Conservation (phyloP, 352 stramenopile genomes). For the Phytophthora chlamydospora region DNA sequence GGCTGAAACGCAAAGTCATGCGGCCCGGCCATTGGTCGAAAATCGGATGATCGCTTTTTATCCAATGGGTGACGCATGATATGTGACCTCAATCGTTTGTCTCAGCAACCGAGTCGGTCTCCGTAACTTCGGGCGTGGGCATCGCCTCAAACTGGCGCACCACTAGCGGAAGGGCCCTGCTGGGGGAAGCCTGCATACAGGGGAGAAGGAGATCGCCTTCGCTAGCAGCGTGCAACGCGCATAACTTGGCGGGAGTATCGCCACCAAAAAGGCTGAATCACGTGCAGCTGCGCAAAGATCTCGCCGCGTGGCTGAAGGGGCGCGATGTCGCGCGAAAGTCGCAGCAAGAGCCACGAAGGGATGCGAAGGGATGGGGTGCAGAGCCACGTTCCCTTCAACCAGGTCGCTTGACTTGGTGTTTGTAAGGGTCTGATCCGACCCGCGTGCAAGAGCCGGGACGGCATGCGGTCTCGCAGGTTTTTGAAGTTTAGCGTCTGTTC, state of each 20-base stretch:
- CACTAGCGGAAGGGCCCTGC: too few species aligned
- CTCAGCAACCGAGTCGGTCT: background rate
- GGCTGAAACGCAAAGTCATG: slow-evolving; percentile 16
- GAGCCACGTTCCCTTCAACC: slow-evolving; percentile 20
- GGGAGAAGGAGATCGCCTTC: too few species aligned
- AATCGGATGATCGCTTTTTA: background rate
- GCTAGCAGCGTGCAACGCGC: too few species aligned
- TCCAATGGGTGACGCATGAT: background rate
- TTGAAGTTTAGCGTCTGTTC: slow-evolving; percentile 38
- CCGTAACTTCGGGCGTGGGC: too few species aligned
- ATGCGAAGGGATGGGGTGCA: slow-evolving; percentile 33
- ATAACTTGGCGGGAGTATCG: too few species aligned
- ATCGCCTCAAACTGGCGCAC: too few species aligned
- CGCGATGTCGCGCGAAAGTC: slow-evolving; percentile 35
- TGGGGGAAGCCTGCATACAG: too few species aligned
- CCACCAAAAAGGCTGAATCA: too few species aligned
- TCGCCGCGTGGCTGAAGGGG: slow-evolving; percentile 25
- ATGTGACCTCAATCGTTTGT: slow-evolving; percentile 10
- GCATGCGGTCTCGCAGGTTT: slow-evolving; percentile 25
- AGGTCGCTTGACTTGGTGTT: slow-evolving; percentile 12
- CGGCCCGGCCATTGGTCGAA: slow-evolving; percentile 1
- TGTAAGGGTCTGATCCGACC: slow-evolving; percentile 23
- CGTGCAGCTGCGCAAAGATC: slow-evolving; percentile 40
- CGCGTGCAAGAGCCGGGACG: background rate
- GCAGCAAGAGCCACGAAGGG: slow-evolving; percentile 35